phyloP scores from a whole-genome alignment of 306 rosid species.

The Adenanthera pavonina region DNA sequence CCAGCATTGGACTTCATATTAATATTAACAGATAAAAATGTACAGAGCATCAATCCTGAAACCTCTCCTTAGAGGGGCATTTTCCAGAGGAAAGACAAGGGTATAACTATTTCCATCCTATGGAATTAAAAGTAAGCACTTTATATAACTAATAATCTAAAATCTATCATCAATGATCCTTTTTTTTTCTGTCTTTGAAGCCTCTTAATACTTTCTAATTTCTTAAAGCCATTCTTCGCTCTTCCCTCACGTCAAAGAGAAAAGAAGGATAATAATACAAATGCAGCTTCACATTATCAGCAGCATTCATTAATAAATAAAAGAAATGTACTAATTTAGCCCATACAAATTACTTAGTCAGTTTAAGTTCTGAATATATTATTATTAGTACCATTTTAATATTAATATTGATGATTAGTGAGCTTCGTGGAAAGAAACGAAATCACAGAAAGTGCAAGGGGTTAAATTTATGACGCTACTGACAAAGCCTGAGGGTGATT shows the following conservation, averaged over 20 bases:
- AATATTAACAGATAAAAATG: background rate
- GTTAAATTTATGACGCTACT: background rate
- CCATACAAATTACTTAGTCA: background rate
- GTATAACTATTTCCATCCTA: background rate
- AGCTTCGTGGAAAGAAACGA: slow-evolving; percentile 1
- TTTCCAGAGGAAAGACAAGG: background rate
- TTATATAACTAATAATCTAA: no score
- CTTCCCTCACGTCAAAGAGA: background rate
- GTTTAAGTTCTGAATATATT: background rate
- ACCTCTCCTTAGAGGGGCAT: background rate
- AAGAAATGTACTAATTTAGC: background rate
- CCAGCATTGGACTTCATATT: background rate
- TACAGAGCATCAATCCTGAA: background rate
- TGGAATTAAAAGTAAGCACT: background rate
- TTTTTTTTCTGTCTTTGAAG: background rate
- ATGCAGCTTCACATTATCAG: background rate
- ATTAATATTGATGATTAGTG: background rate
- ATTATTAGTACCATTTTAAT: background rate
- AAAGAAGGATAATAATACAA: background rate
- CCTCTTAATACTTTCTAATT: background rate
- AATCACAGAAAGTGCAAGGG: slow-evolving; percentile 11
- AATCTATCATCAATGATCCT: background rate
- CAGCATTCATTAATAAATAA: no score
- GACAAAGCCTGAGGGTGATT: slow-evolving; percentile 34
- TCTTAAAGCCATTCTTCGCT: background rate